Conservation (phyloP, 306 rosid species). For the Notholithocarpus densiflorus region DNA sequence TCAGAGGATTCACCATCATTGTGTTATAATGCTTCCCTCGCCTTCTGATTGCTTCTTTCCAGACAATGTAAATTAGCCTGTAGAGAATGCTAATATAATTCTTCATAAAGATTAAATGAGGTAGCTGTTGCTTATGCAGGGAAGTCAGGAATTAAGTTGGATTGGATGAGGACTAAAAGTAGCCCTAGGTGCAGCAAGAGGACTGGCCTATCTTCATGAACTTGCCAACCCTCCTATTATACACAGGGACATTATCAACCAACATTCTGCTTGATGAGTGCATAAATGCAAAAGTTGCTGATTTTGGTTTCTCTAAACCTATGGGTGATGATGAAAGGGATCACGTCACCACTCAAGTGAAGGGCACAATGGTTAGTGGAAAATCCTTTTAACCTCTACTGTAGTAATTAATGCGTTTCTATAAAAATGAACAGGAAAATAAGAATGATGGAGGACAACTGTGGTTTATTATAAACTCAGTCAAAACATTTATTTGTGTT, state of each 20-base stretch:
- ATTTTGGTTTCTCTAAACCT: slow-evolving; percentile 82
- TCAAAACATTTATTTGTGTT: no score
- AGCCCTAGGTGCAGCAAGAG: slow-evolving; percentile 70
- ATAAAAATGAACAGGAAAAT: background rate
- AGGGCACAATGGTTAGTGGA: slow-evolving; percentile 40
- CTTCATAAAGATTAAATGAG: background rate
- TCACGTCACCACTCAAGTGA: slow-evolving; percentile 68
- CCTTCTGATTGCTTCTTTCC: background rate
- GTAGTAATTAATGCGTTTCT: background rate
- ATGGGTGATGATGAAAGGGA: slow-evolving; percentile 46
- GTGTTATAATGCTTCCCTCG: background rate
- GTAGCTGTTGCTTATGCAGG: slow-evolving; percentile 20
- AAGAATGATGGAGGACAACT: background rate
- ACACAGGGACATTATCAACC: slow-evolving; percentile 77
- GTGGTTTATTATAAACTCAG: background rate
- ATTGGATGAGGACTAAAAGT: slow-evolving; percentile 38
- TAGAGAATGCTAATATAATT: background rate
- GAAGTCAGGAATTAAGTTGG: slow-evolving; percentile 36
- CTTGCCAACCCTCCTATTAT: slow-evolving; percentile 71
- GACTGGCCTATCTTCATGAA: slow-evolving; percentile 75
- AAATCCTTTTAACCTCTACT: background rate
- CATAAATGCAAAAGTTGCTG: slow-evolving; percentile 69
- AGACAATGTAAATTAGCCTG: background rate
- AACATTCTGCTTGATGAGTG: slow-evolving; percentile 67
- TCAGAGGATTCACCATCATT: background rate